A percentile compares a stretch with the other conserved stretches of the same genome.
These are phyloP conservation scores for Termitomyces sp. DNA, from an alignment of 768 basidiomycete genomes.

Conservation along the genomic window DNA sequence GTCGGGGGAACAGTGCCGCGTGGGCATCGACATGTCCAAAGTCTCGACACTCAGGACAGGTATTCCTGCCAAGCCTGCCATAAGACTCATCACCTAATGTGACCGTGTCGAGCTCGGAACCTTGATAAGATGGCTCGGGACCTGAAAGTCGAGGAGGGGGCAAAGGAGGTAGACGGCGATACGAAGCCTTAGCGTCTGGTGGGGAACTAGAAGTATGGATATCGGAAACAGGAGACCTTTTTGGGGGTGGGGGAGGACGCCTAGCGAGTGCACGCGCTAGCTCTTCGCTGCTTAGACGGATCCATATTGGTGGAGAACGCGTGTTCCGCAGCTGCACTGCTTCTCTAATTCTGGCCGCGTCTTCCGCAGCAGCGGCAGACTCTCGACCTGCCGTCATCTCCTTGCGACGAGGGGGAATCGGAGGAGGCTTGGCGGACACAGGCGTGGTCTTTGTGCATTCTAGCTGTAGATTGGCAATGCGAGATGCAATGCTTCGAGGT, in stretches of 20 bases:
- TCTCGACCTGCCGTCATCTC: background rate
- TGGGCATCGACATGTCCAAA: slow-evolving; percentile 38
- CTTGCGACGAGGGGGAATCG: slow-evolving; percentile 13
- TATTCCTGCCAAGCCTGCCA: slow-evolving; percentile 3
- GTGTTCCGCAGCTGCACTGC: background rate
- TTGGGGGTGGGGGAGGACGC: slow-evolving; percentile 26
- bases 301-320: slow-evolving; percentile 16
- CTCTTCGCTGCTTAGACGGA: slow-evolving; percentile 12
- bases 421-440: slow-evolving; percentile 11
- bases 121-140: slow-evolving; percentile 13
- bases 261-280: slow-evolving; percentile 25
- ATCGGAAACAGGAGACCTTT: background rate
- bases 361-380: background rate
- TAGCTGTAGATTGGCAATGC: slow-evolving; percentile 26
- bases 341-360: background rate
- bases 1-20: slow-evolving; percentile 37
- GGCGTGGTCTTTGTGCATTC: background rate
- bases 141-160: slow-evolving; percentile 24
- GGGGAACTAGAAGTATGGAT: slow-evolving; percentile 1
- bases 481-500: slow-evolving; percentile 21
- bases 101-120: slow-evolving; percentile 6
- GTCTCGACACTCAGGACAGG: slow-evolving; percentile 40
- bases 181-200: slow-evolving; percentile 9
- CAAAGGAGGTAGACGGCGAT: slow-evolving; percentile 25
- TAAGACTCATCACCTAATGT: slow-evolving; percentile 5